Base-by-base conservation (phyloP, 2,329 filamentous ascomycete genomes). In the Chaetomiaceae sp. region DNA sequence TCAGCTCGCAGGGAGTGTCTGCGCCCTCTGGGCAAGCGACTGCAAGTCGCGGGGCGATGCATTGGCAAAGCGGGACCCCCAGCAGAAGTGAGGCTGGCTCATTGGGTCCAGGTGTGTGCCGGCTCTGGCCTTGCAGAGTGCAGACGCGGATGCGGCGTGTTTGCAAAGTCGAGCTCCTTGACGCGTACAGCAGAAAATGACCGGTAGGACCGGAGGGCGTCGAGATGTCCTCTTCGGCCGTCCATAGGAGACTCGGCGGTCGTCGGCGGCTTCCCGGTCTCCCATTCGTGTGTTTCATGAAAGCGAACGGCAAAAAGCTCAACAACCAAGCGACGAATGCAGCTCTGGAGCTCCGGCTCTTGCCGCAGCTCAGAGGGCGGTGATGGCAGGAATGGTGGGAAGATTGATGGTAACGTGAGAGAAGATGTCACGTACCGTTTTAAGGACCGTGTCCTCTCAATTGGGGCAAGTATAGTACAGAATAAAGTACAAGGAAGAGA, bases 371-470 rank as follows among this genome's bases (percentile, higher is more conserved):
- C n/a, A n/a, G n/a, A n/a, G n/a, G n/a, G n/a, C n/a, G n/a, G n/a
- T n/a, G n/a, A n/a, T n/a, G n/a, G n/a, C n/a, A 5, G 15, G 8
- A 17, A 12, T 9, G 6, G 15, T 6, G 15, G 12, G 9, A 38
- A 25, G 27, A n/a, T n/a, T n/a, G n/a, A n/a, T n/a, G n/a, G n/a
- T n/a, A n/a, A 38, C 17, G 45, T 6, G 8, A 19, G 25, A 43
- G n/a, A 47, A 47, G 19, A 11, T n/a, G n/a, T n/a, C n/a, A 60
- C 60, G 52, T 36, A 61, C 58, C 51, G 43, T 27, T 59, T 44
- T 19, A 8, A 8, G 39, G 39, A 49, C 42, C 4, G 17, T 23
- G 25, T 49, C 46, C 47, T 39, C 17, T 40, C 17, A 43, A 47
- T 54, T 50, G 31, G n/a, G n/a, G n/a, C n/a, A 23, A 54, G 15